phyloP scores from a whole-genome alignment of 1,284 basidiomycete species.

The Leccinum solheimii region DNA sequence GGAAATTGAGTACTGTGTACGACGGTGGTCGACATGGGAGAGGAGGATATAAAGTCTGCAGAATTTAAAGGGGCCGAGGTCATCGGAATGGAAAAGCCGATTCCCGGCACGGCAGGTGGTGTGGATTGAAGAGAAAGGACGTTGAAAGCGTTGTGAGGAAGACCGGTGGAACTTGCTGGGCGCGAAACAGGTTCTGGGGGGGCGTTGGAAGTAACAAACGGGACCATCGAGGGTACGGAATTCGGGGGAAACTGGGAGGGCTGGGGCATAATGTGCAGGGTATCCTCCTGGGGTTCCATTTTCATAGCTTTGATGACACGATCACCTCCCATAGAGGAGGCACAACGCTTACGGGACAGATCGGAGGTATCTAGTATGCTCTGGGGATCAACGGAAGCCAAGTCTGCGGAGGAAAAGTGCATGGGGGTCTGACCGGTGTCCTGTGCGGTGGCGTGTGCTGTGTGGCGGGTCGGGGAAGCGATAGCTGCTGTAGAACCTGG shows the following conservation, averaged over 20 bases:
- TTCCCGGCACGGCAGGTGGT: slow-evolving; percentile 23
- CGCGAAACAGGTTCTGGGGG: slow-evolving; percentile 41
- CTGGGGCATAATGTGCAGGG: slow-evolving; percentile 32
- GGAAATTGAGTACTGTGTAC: slow-evolving; percentile 27
- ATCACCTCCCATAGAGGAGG: slow-evolving; percentile 60
- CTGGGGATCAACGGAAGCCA: slow-evolving; percentile 24
- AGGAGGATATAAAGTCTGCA: slow-evolving; percentile 28
- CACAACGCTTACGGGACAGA: slow-evolving; percentile 62
- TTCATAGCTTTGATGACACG: slow-evolving; percentile 65
- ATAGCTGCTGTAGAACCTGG: slow-evolving; percentile 12
- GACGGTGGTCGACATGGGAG: slow-evolving; percentile 23
- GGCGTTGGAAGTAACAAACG: slow-evolving; percentile 33
- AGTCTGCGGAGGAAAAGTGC: slow-evolving; percentile 26
- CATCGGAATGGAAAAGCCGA: slow-evolving; percentile 23
- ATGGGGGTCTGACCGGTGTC: slow-evolving; percentile 23
- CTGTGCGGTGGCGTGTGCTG: slow-evolving; percentile 16
- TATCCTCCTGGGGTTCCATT: slow-evolving; percentile 65
- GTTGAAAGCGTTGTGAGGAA: slow-evolving; percentile 29
- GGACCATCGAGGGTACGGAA: slow-evolving; percentile 16
- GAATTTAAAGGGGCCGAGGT: slow-evolving; percentile 23
- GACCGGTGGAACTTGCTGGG: slow-evolving; percentile 43
- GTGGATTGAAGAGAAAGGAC: slow-evolving; percentile 27
- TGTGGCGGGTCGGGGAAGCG: slow-evolving; percentile 22
- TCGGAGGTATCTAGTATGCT: slow-evolving; percentile 28
- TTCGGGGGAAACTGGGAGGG: slow-evolving; percentile 32